These are phyloP conservation scores for Phialophora macrospora DNA, from an alignment of 2,329 filamentous ascomycete species.

Conservation along the genomic window DNA sequence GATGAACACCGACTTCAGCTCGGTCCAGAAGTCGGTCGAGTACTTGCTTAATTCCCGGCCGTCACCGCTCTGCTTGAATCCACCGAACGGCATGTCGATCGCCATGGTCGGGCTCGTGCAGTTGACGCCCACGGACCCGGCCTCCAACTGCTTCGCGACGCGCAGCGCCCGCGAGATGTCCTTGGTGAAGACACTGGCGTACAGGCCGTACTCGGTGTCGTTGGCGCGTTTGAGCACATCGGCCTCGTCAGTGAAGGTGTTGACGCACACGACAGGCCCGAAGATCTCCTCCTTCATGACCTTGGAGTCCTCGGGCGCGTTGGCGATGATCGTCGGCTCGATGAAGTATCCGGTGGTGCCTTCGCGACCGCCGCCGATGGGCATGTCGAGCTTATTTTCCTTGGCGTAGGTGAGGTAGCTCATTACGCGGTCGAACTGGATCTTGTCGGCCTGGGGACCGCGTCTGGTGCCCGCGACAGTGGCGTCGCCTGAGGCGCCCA, in stretches of 20 bases:
- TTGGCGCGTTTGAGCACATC: conserved; percentile 66
- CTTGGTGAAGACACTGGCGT: conserved; percentile 62
- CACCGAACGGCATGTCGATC: conserved; percentile 46
- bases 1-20: conserved; percentile 57
- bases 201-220: conserved; percentile 58
- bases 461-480: conserved; percentile 55
- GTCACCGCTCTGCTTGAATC: conserved; percentile 43
- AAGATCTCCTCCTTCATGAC: conserved; percentile 66
- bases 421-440: conserved; percentile 67
- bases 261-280: conserved; percentile 66
- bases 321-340: conserved; percentile 63
- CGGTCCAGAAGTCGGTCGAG: conserved; percentile 65
- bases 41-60: conserved; percentile 41
- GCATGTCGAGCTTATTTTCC: conserved; percentile 59
- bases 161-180: conserved; percentile 58
- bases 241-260: conserved; percentile 66
- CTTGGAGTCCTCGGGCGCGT: conserved; percentile 60
- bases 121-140: conserved; percentile 67
- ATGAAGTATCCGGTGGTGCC: conserved; percentile 62
- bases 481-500: conserved; percentile 42
- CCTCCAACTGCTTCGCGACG: conserved; percentile 61
- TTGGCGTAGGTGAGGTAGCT: conserved; percentile 62
- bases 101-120: conserved; percentile 44
- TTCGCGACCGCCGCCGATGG: conserved; percentile 54
- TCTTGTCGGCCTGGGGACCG: conserved; percentile 68